Base-by-base conservation (phyloP, 495 filamentous ascomycete species). In the Penicillium steckii region DNA sequence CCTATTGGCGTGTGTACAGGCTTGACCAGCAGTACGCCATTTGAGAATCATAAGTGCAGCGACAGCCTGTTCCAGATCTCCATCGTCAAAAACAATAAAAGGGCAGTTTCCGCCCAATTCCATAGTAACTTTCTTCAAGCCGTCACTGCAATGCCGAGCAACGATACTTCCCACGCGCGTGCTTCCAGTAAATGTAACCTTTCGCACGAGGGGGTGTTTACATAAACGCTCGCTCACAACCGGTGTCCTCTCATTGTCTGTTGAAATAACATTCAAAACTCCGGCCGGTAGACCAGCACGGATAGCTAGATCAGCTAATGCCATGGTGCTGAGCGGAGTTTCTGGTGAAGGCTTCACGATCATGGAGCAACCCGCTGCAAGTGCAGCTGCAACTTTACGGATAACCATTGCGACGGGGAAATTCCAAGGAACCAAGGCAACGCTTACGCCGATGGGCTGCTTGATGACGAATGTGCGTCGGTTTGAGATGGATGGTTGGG, bases 91-190 rank as follows among this genome's bases (percentile, higher is more conserved):
- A 15, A 87, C 73, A 44, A 87, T 71, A 64, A 83, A 83, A 0
- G 84, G 83, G n/a, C 79, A 78, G 58, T 87, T 86, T 12, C 84
- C 84, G 23, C 84, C 84, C 7, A 86, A 76, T 65, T 87, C 84
- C 35, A 86, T 78, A 4, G 77, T 81, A 3, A 84, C 67, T 9
- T 53, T 53, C 35, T 53, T 87, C 43, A 88, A 58, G 3, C 76
- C 75, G 17, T 75, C 67, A 1, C 77, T 66, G 29, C 73, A 75
- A 42, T 75, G 70, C 26, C 26, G 9, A 15, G 48, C 38, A 13
- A 51, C 26, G 4, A 51, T 44, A 19, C 40, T 51, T n/a, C 48
- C 48, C n/a, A 51, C 48, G 8, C 38, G 41, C 5, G 48, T 51
- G 12, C 26, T 78, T 32, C 85, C 85, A 5, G 85, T 88, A 62